These are phyloP conservation scores for Sonneratia alba DNA, from an alignment of 345 rosid species.

Conservation along the genomic window DNA sequence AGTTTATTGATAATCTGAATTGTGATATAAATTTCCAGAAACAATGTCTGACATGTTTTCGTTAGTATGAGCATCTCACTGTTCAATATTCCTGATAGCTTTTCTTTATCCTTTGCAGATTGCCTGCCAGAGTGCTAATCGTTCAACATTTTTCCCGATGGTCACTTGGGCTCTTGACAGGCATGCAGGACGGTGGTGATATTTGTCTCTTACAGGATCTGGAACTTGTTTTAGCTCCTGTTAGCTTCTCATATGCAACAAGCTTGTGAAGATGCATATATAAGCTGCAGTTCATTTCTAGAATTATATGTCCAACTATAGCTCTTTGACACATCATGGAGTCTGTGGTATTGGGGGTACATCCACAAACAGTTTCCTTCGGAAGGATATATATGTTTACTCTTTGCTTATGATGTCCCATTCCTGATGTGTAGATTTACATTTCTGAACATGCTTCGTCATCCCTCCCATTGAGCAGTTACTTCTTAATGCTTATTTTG, in stretches of 20 bases:
- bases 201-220: neutral
- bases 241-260: neutral
- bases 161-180: neutral
- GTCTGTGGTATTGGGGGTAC: neutral
- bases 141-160: neutral
- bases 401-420: neutral
- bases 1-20: neutral
- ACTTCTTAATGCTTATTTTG: neutral
- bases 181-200: neutral
- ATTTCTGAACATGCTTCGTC: neutral
- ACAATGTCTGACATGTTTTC: neutral
- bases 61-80: neutral
- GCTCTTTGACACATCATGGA: neutral
- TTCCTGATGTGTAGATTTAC: neutral
- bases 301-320: neutral
- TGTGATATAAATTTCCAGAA: neutral
- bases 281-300: neutral
- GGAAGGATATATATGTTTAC: neutral
- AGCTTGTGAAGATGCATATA: conserved; percentile 1
- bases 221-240: neutral
- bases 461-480: neutral
- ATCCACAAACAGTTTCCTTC: neutral
- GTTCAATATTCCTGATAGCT: neutral
- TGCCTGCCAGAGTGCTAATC: neutral
- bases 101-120: neutral